phyloP scores from a whole-genome alignment of 2,329 filamentous ascomycete species.

The Cladobotryum protrusum region DNA sequence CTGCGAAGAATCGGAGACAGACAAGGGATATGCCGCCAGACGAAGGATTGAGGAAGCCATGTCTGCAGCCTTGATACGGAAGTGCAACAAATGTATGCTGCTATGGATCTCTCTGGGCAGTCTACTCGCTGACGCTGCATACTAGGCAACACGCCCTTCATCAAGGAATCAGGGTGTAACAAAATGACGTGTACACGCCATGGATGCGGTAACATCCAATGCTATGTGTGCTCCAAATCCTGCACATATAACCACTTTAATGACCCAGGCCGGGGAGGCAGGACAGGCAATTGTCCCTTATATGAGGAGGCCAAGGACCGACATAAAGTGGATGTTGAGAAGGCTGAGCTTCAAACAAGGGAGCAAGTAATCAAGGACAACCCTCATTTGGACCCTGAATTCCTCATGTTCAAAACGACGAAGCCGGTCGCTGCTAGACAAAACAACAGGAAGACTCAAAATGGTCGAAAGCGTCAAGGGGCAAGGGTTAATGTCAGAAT shows the following conservation, averaged over 20 bases:
- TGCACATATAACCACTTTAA: conserved; percentile 67
- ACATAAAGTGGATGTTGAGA: neutral
- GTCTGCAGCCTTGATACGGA: conserved; percentile 70
- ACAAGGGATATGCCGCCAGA: conserved; percentile 54
- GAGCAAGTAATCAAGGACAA: conserved; percentile 51
- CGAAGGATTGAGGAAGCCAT: conserved; percentile 77
- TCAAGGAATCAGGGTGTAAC: conserved; percentile 77
- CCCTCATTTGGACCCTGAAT: conserved; percentile 51
- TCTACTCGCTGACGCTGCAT: conserved; percentile 13
- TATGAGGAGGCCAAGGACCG: conserved; percentile 53
- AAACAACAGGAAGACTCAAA: too few relatives aligned
- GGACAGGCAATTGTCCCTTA: conserved; percentile 55
- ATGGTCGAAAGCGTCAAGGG: neutral
- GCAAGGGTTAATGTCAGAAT: too few relatives aligned
- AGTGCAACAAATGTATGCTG: conserved; percentile 58
- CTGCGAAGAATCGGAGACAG: conserved; percentile 60
- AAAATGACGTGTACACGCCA: conserved; percentile 67
- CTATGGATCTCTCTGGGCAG: neutral
- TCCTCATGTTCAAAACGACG: conserved; percentile 55
- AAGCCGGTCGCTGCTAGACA: conserved; percentile 34
- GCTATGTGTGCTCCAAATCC: conserved; percentile 66
- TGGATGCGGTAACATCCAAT: conserved; percentile 48
- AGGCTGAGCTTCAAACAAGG: conserved; percentile 56
- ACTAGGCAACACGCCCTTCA: conserved; percentile 61
- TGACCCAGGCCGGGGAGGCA: conserved; percentile 41